Evolutionary conservation across 805 yeast genomes (phyloP).

Genomic region (Kuraishia cidri): DNA sequence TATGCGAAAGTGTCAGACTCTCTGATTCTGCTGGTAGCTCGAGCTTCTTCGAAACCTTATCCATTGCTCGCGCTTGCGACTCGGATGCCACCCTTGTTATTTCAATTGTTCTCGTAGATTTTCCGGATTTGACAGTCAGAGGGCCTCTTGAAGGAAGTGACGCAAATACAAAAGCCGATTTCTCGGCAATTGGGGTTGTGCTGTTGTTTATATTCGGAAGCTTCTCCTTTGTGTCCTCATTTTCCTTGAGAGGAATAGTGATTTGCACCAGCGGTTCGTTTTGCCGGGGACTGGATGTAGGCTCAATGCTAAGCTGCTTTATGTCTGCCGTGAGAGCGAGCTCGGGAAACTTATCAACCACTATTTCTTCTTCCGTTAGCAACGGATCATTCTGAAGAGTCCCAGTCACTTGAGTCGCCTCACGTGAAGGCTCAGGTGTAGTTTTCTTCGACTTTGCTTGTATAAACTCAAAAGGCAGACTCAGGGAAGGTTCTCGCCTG

Average conservation of each 20-base stretch:
- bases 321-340: too few species aligned
- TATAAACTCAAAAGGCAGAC: too few species aligned
- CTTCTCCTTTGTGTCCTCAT: not conserved
- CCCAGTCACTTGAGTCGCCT: too few species aligned
- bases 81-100: too few species aligned
- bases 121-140: constrained; percentile 15
- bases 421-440: too few species aligned
- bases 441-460: too few species aligned
- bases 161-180: constrained; percentile 21
- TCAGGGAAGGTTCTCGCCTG: too few species aligned
- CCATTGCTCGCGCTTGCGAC: constrained; percentile 7
- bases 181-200: constrained; percentile 11
- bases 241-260: not conserved
- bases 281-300: not conserved
- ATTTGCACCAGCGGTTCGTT: not conserved
- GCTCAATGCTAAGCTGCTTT: too few species aligned
- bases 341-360: constrained; percentile 11
- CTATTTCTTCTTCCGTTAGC: too few species aligned
- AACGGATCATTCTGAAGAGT: too few species aligned
- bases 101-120: constrained; percentile 14
- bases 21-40: constrained; percentile 4
- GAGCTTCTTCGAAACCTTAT: not conserved
- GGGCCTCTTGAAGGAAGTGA: constrained; percentile 23
- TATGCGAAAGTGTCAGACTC: not conserved
- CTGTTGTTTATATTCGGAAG: not conserved